Percentiles rank a stretch among this genome's conserved stretches.
Evolutionary conservation across 805 yeast species (phyloP).

Genomic region (Pichia insulana): DNA sequence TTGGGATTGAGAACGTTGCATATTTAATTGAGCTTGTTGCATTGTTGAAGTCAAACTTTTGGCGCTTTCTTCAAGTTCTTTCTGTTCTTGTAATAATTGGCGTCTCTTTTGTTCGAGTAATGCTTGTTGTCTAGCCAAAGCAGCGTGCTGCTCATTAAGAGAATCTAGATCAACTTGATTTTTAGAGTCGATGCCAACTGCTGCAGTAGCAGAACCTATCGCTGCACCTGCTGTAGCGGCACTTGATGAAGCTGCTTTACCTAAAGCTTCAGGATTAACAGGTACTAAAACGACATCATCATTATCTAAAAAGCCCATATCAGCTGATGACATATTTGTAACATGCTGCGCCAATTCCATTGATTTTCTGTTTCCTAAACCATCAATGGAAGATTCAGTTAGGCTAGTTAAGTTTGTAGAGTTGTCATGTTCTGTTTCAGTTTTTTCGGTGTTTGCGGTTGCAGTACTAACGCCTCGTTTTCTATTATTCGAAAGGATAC

Average conservation of each 20-base stretch:
- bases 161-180: neutral
- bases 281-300: constrained; percentile 10
- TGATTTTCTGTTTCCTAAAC: neutral
- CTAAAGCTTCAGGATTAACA: constrained; percentile 3
- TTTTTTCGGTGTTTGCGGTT: constrained; percentile 14
- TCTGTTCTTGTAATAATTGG: constrained; percentile 10
- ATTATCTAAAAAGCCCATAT: constrained; percentile 6
- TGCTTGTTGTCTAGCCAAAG: constrained; percentile 11
- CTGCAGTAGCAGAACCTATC: neutral
- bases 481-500: constrained; percentile 13
- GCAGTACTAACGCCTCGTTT: constrained; percentile 10
- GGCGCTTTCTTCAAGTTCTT: constrained; percentile 13
- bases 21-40: constrained; percentile 2
- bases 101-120: constrained; percentile 14
- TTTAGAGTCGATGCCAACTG: neutral
- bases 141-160: constrained; percentile 10
- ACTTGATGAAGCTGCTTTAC: neutral
- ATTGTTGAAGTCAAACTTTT: constrained; percentile 8
- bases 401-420: neutral
- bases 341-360: constrained; percentile 1
- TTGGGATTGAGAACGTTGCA: constrained; percentile 6
- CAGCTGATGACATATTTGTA: constrained; percentile 4
- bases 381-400: neutral
- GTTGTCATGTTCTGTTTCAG: constrained; percentile 7
- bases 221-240: neutral